These are phyloP conservation scores for Ustilago sp. DNA, from an alignment of 1,284 basidiomycete genomes.

Conservation along the genomic window DNA sequence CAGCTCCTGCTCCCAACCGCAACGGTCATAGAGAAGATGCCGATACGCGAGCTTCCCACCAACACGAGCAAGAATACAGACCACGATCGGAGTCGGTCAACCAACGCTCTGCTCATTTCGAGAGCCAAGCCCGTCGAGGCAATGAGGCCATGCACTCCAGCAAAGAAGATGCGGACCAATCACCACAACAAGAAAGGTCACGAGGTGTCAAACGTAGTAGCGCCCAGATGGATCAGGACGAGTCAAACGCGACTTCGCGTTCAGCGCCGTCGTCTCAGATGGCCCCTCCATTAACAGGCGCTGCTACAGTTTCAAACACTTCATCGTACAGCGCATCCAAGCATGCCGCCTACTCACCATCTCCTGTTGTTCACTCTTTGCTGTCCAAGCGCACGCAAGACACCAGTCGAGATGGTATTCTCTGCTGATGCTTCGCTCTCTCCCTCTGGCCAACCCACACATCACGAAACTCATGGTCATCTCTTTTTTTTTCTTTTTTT, in stretches of 20 bases:
- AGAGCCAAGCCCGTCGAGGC: slow-evolving; percentile 11
- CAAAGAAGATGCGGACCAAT: not conserved
- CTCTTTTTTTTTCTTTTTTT: not conserved
- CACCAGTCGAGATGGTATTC: slow-evolving; percentile 36
- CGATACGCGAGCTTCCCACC: slow-evolving; percentile 3
- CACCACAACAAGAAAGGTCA: slow-evolving; percentile 5
- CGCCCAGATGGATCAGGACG: slow-evolving; percentile 40
- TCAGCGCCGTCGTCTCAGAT: slow-evolving; percentile 6
- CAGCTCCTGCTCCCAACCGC: slow-evolving; percentile 4
- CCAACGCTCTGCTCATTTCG: slow-evolving; percentile 16
- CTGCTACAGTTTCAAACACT: not conserved
- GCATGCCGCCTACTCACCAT: slow-evolving; percentile 18
- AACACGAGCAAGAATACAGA: slow-evolving; percentile 11
- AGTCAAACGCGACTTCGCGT: not conserved
- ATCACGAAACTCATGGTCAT: not conserved
- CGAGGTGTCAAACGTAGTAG: slow-evolving; percentile 35
- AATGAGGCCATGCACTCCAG: not conserved
- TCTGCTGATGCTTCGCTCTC: slow-evolving; percentile 20
- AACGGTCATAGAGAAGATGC: slow-evolving; percentile 10
- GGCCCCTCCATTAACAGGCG: not conserved
- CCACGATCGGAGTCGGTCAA: slow-evolving; percentile 21
- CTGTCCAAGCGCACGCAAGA: slow-evolving; percentile 24
- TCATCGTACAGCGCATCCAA: slow-evolving; percentile 15
- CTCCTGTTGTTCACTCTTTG: slow-evolving; percentile 23
- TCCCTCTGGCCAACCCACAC: not conserved